Percentiles rank a stretch among this genome's conserved stretches.
Conservation (phyloP, 1,284 basidiomycete species). For the Cutaneotrichosporon sp. region DNA sequence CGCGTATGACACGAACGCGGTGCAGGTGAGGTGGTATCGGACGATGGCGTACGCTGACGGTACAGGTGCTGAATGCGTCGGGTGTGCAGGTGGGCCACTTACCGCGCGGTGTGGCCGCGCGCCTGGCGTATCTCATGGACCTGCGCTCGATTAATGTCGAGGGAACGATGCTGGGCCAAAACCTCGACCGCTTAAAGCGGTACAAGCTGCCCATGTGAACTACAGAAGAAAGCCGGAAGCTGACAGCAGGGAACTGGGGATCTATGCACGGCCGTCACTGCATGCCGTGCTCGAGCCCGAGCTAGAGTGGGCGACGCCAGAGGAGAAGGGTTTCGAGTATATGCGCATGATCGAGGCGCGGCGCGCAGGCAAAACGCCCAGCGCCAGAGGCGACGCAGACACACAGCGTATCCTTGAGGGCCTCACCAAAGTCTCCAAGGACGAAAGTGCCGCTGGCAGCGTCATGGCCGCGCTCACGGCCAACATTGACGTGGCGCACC, state of each 20-base stretch:
- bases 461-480: constrained; percentile 52
- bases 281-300: constrained; percentile 59
- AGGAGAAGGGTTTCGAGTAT: constrained; percentile 52
- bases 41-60: too few relatives aligned
- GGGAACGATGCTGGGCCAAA: constrained; percentile 55
- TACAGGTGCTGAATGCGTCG: constrained; percentile 67
- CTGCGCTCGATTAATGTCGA: constrained; percentile 60
- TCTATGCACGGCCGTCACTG: constrained; percentile 59
- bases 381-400: constrained; percentile 43
- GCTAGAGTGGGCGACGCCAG: constrained; percentile 68
- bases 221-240: neutral
- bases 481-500: constrained; percentile 35
- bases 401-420: constrained; percentile 59
- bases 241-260: constrained; percentile 52
- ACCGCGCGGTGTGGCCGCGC: constrained; percentile 56
- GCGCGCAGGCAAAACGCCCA: constrained; percentile 10
- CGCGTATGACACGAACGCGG: constrained; percentile 58
- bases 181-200: constrained; percentile 31
- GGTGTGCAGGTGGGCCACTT: constrained; percentile 72
- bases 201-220: constrained; percentile 60
- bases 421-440: constrained; percentile 70
- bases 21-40: constrained; percentile 17
- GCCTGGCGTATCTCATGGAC: constrained; percentile 68
- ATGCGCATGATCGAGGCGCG: constrained; percentile 24
- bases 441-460: constrained; percentile 56